These are phyloP conservation scores for button mushroom (Agaricus bisporus) DNA, from an alignment of 768 basidiomycete species.

Conservation along the genomic window DNA sequence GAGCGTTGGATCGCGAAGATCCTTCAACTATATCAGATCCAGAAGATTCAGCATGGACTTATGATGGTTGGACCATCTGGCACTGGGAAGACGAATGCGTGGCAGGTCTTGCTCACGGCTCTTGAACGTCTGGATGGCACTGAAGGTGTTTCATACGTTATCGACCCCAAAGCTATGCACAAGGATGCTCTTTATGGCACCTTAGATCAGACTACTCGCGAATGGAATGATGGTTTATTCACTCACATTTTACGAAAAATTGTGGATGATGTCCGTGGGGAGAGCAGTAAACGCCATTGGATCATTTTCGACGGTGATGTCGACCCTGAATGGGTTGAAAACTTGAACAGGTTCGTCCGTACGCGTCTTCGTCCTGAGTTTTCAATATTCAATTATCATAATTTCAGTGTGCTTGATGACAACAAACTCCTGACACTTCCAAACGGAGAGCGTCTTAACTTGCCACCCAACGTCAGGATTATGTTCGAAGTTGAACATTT, in stretches of 20 bases:
- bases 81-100: slow-evolving; percentile 94
- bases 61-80: slow-evolving; percentile 99
- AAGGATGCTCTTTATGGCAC: slow-evolving; percentile 98
- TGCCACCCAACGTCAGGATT: slow-evolving; percentile 95
- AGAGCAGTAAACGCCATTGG: slow-evolving; percentile 96
- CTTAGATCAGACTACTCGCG: slow-evolving; percentile 92
- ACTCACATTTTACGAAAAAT: slow-evolving; percentile 97
- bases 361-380: neutral
- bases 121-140: slow-evolving; percentile 86
- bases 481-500: slow-evolving; percentile 99
- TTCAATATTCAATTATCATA: neutral
- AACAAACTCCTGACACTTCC: slow-evolving; percentile 96
- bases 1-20: slow-evolving; percentile 94
- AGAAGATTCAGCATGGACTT: slow-evolving; percentile 98
- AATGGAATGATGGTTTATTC: slow-evolving; percentile 99
- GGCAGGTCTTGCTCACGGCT: slow-evolving; percentile 89
- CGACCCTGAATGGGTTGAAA: slow-evolving; percentile 99
- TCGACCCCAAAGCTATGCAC: slow-evolving; percentile 98
- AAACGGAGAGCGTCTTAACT: slow-evolving; percentile 95
- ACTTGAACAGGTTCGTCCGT: slow-evolving; percentile 84
- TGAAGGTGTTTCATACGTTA: slow-evolving; percentile 93
- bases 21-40: slow-evolving; percentile 96
- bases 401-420: slow-evolving; percentile 87
- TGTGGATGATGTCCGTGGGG: slow-evolving; percentile 96
- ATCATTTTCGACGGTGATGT: slow-evolving; percentile 99